phyloP scores from a whole-genome alignment of 176 grass and related monocot genomes.

The Ampelocalamus luodianensis region DNA sequence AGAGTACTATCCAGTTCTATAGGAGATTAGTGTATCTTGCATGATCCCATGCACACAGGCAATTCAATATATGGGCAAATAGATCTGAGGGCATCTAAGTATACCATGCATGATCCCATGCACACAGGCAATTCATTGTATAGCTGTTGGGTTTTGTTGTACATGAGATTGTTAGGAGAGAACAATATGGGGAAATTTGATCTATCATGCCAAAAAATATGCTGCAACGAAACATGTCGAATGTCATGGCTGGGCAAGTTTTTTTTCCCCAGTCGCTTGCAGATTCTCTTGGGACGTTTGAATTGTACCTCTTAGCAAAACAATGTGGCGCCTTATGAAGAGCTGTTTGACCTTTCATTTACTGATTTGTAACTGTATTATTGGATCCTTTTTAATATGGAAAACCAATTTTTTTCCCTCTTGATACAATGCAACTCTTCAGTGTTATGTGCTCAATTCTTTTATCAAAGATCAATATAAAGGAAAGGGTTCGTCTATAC shows the following conservation, averaged over 20 bases:
- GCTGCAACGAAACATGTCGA: background rate
- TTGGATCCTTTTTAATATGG: too few relatives aligned
- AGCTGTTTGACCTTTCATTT: slow-evolving; percentile 12
- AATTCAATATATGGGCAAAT: too few relatives aligned
- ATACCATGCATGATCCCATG: too few relatives aligned
- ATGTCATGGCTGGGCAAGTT: slow-evolving; percentile 3
- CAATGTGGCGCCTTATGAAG: background rate
- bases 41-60: slow-evolving; percentile 1
- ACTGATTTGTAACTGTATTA: too few relatives aligned
- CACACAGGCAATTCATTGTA: too few relatives aligned
- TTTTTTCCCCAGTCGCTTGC: background rate
- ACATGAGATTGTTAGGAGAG: background rate
- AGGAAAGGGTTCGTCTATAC: too few relatives aligned
- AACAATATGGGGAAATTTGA: background rate
- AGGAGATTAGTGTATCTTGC: background rate
- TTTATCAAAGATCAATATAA: too few relatives aligned
- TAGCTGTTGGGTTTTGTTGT: background rate
- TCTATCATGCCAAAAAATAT: background rate
- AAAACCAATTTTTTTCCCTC: too few relatives aligned
- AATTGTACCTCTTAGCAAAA: background rate
- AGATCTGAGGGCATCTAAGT: too few relatives aligned
- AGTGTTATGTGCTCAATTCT: too few relatives aligned
- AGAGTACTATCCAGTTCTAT: too few relatives aligned
- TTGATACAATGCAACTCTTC: too few relatives aligned
- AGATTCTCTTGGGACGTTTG: slow-evolving; percentile 10